These are phyloP conservation scores for Irpex sp. DNA, from an alignment of 1,284 basidiomycete genomes.

Conservation along the genomic window DNA sequence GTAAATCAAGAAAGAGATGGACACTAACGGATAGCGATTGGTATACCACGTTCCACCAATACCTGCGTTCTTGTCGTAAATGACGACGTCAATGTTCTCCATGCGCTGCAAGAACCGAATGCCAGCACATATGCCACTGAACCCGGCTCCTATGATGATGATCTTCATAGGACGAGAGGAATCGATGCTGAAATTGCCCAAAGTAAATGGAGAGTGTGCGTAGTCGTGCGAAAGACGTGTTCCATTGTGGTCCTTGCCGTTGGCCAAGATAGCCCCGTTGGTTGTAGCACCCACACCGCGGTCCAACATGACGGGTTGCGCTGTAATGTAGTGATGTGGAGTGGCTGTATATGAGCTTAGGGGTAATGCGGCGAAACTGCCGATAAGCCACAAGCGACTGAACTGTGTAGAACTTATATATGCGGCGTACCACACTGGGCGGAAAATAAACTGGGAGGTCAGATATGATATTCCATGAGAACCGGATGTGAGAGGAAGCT, in stretches of 20 bases:
- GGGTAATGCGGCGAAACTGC: background rate
- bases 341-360: no score
- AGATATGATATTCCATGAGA: no score
- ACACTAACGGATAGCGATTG: slow-evolving; percentile 30
- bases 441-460: no score
- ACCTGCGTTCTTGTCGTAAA: slow-evolving; percentile 54
- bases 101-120: slow-evolving; percentile 52
- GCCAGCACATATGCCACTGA: slow-evolving; percentile 51
- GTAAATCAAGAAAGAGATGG: background rate
- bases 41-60: slow-evolving; percentile 55
- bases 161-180: slow-evolving; percentile 44
- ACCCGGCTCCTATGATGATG: slow-evolving; percentile 48
- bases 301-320: background rate
- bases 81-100: slow-evolving; percentile 45
- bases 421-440: no score
- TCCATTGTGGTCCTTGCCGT: background rate
- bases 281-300: background rate
- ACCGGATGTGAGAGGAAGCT: no score
- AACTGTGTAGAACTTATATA: no score
- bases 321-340: background rate
- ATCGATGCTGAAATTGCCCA: slow-evolving; percentile 36
- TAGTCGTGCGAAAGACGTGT: background rate
- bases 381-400: no score
- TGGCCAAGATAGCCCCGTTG: background rate
- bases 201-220: slow-evolving; percentile 2